These are phyloP conservation scores for Arctium lappa DNA, from an alignment of 129 eudicot genomes.

Conservation along the genomic window DNA sequence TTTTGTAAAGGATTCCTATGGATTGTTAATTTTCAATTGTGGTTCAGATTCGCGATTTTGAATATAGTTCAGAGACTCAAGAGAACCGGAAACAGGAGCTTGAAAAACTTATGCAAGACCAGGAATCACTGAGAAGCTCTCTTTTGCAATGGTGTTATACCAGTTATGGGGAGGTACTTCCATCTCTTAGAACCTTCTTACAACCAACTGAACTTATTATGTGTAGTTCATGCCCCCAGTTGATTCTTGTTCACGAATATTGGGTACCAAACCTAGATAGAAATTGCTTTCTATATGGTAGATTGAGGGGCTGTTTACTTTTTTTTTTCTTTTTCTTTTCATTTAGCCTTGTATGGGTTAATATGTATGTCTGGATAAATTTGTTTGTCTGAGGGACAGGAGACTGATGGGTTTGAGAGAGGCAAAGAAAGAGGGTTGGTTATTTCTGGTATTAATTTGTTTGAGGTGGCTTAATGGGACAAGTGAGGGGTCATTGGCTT, in stretches of 20 bases:
- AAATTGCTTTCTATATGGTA: neutral
- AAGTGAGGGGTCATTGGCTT: neutral
- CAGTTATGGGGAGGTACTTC: constrained; percentile 80
- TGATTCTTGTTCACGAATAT: neutral
- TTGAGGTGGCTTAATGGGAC: too few species aligned
- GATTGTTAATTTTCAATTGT: constrained; percentile 11
- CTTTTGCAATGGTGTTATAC: constrained; percentile 87
- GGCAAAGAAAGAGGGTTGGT: too few species aligned
- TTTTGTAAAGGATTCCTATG: neutral
- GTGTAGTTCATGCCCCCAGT: neutral
- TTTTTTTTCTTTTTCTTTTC: neutral
- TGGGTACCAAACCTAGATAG: neutral
- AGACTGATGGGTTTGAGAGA: too few species aligned
- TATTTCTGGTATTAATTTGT: too few species aligned
- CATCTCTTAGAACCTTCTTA: neutral
- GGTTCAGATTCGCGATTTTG: constrained; percentile 82
- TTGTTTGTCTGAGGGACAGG: neutral
- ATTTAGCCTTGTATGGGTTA: neutral
- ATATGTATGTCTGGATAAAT: neutral
- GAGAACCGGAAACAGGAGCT: constrained; percentile 78
- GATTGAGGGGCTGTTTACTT: neutral
- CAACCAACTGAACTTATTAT: neutral
- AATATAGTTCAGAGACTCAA: constrained; percentile 77
- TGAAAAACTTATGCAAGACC: constrained; percentile 77
- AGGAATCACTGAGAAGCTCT: constrained; percentile 73